Base-by-base conservation (phyloP, 164 flowering plant genomes). In the Santalum album region DNA sequence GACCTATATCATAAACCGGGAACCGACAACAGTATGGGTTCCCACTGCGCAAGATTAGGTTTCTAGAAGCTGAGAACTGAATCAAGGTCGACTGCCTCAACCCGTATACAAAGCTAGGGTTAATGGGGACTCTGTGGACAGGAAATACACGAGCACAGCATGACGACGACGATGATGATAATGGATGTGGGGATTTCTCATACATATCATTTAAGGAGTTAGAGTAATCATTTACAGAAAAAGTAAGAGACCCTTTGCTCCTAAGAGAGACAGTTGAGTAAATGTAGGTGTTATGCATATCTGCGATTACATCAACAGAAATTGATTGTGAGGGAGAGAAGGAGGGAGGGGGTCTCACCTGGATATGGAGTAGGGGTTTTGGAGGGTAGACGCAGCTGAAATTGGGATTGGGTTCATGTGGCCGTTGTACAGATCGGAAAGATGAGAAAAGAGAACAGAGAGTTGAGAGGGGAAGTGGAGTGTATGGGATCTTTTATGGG, bases 261-360 rank as follows among this genome's bases (percentile, higher is more conserved):
- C 78, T 65, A 25, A 77, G 49, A 12, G 74, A 58, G 53, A 75
- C 19, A 12, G 72, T 50, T 48, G 92, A 77, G 70, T 76, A 74
- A 12, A 67, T 25, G 48, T 59, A 76, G 22, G 70, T 45, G 68
- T 72, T 67, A 55, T 76, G 55, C 86, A 78, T 81, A 25, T 39
- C 26, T 56, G 25, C 42, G 14, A 15, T 14, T 38, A n/a, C n/a
- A n/a, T n/a, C n/a, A n/a, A n/a, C n/a, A n/a, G n/a, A n/a, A n/a
- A n/a, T n/a, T n/a, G n/a, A n/a, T n/a, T n/a, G n/a, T n/a, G n/a
- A n/a, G n/a, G n/a, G n/a, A n/a, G n/a, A n/a, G n/a, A n/a, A n/a
- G n/a, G n/a, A n/a, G n/a, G n/a, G n/a, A n/a, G n/a, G n/a, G n/a
- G n/a, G n/a, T n/a, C n/a, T n/a, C n/a, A n/a, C n/a, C n/a, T n/a